phyloP scores from a whole-genome alignment of 805 yeast species.

The Kluyveromyces wickerhamii region DNA sequence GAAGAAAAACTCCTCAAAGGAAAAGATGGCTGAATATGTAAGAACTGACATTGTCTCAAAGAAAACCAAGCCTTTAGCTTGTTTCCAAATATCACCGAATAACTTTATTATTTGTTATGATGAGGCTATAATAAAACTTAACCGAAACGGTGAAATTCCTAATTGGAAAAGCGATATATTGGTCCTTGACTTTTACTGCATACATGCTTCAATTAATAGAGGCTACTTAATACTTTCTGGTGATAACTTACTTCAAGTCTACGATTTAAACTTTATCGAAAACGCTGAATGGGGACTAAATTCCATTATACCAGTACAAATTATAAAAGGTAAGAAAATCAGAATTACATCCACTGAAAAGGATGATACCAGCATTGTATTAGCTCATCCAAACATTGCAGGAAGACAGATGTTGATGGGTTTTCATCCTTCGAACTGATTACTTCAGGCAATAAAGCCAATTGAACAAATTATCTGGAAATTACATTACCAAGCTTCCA shows the following conservation, averaged over 20 bases:
- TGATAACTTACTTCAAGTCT: constrained; percentile 62
- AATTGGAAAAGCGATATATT: constrained; percentile 32
- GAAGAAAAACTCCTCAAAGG: constrained; percentile 22
- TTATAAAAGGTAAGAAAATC: constrained; percentile 64
- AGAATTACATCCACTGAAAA: constrained; percentile 32
- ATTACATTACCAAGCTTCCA: too few species aligned
- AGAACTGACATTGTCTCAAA: constrained; percentile 32
- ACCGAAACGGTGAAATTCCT: constrained; percentile 48
- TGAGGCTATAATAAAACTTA: constrained; percentile 59
- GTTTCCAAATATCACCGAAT: constrained; percentile 49
- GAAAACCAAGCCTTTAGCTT: constrained; percentile 46
- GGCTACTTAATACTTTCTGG: constrained; percentile 48
- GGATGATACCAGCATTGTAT: constrained; percentile 33
- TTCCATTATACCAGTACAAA: constrained; percentile 47
- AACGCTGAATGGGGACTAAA: constrained; percentile 28
- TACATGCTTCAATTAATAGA: constrained; percentile 35
- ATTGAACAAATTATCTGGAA: too few species aligned
- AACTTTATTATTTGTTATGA: constrained; percentile 60
- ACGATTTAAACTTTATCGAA: constrained; percentile 45
- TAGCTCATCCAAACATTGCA: constrained; percentile 59
- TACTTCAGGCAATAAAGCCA: too few species aligned
- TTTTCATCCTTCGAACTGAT: constrained; percentile 11
- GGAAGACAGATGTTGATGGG: constrained; percentile 51
- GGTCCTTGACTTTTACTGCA: constrained; percentile 36
- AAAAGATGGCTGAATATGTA: constrained; percentile 29